phyloP scores from a whole-genome alignment of 768 basidiomycete genomes.

The Daedalea quercina region DNA sequence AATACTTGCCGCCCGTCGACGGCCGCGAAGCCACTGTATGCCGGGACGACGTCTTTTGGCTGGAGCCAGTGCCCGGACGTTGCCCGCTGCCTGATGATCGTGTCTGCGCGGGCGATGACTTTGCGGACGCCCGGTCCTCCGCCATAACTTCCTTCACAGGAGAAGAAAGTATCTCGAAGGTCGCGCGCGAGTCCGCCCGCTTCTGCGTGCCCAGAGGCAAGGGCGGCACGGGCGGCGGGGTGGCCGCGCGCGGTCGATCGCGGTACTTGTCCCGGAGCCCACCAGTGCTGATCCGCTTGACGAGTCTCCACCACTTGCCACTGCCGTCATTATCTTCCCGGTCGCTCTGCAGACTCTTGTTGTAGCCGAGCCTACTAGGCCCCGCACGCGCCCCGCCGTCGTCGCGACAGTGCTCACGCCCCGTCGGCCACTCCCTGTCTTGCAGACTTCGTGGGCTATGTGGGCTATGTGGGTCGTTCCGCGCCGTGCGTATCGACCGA shows the following conservation, averaged over 20 bases:
- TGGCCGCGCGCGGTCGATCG: constrained; percentile 11
- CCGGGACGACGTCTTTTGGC: constrained; percentile 10
- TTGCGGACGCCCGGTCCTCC: constrained; percentile 9
- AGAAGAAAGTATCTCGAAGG: constrained; percentile 19
- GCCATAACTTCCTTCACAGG: constrained; percentile 6
- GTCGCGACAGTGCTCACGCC: constrained; percentile 4
- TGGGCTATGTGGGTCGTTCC: neutral
- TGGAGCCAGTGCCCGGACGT: constrained; percentile 15
- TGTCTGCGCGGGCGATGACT: constrained; percentile 20
- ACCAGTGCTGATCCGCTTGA: constrained; percentile 65
- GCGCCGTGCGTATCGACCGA: neutral
- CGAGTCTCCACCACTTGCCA: constrained; percentile 55
- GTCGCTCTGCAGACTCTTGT: constrained; percentile 15
- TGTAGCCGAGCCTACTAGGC: neutral
- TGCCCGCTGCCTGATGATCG: constrained; percentile 19
- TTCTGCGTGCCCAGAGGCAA: constrained; percentile 40
- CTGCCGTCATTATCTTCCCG: constrained; percentile 21
- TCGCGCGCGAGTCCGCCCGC: constrained; percentile 10
- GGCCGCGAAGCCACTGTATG: constrained; percentile 17
- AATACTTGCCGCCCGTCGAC: constrained; percentile 13
- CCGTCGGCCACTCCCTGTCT: neutral
- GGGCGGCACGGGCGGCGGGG: constrained; percentile 53
- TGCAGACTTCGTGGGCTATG: neutral
- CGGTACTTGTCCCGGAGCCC: constrained; percentile 51
- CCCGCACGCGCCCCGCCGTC: constrained; percentile 8